A percentile compares a stretch with the other conserved stretches of the same genome.
Evolutionary conservation across 2,329 filamentous ascomycete genomes (phyloP).

Genomic region (Aspergillus candidus): DNA sequence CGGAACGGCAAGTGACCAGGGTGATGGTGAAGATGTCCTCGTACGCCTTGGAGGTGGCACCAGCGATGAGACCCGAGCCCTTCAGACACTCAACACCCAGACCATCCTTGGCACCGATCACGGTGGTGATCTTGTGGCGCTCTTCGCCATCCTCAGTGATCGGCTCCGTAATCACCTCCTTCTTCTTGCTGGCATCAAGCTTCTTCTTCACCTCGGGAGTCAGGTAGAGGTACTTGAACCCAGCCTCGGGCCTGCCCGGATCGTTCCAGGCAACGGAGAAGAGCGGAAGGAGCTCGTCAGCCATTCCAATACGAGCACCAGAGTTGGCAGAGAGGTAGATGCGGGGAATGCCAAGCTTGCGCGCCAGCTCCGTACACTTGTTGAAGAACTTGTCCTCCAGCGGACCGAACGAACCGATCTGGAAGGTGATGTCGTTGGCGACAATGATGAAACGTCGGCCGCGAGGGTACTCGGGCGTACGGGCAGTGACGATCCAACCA

Average conservation of each 20-base stretch:
- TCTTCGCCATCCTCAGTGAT: slow-evolving; percentile 81
- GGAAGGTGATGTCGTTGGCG: slow-evolving; percentile 98
- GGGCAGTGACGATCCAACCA: slow-evolving; percentile 91
- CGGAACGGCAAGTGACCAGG: slow-evolving; percentile 93
- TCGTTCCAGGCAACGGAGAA: slow-evolving; percentile 98
- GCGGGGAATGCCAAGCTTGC: slow-evolving; percentile 88
- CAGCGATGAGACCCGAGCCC: slow-evolving; percentile 95
- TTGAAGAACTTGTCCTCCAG: slow-evolving; percentile 97
- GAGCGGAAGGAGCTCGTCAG: slow-evolving; percentile 92
- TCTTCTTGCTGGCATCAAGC: slow-evolving; percentile 70
- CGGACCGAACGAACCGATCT: slow-evolving; percentile 96
- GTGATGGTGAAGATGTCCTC: slow-evolving; percentile 99
- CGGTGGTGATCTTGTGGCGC: slow-evolving; percentile 87
- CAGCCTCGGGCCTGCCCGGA: slow-evolving; percentile 67
- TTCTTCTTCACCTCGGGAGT: slow-evolving; percentile 78
- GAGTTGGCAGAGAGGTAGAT: slow-evolving; percentile 99
- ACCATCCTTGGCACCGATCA: slow-evolving; percentile 89
- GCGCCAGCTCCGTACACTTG: slow-evolving; percentile 95
- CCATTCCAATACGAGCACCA: slow-evolving; percentile 92
- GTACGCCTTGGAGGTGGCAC: slow-evolving; percentile 93
- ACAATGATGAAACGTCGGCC: slow-evolving; percentile 92
- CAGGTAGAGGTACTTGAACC: slow-evolving; percentile 96
- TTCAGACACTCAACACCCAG: slow-evolving; percentile 96
- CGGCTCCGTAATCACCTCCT: slow-evolving; percentile 81
- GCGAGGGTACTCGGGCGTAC: slow-evolving; percentile 88